Evolutionary conservation across 352 stramenopile species (phyloP), one percentile per base, ranked within the genome.

Genomic region (Globisporangium rhizosaccharum): DNA sequence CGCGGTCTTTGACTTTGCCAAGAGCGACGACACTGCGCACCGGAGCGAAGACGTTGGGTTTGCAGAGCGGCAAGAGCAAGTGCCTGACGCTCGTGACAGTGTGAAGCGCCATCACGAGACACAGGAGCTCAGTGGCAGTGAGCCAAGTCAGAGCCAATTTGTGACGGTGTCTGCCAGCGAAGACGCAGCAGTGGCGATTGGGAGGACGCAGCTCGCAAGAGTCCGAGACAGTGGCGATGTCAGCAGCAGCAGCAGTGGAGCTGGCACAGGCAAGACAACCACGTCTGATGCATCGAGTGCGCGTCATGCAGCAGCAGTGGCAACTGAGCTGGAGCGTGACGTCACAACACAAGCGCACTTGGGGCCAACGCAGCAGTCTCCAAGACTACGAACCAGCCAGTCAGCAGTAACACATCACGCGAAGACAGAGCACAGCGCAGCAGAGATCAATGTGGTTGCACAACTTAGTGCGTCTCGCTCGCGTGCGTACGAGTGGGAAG

Each of bases 1-100:
- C n/a, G 75, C 83, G 49, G 72, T 89, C 26, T 72, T 73, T 17
- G 61, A 59, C 14, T 63, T 63, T 46, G 53, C 52, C 1, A 39
- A 39, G 33, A 48, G 45, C 18, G 56, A 54, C 28, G 46, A 42
- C 15, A 11, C 25, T 4, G 48, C 18, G 26, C 14, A 20, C 48
- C 42, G 44, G 26, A 63, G 61, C 28, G 47, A 67, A 48, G 56
- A 63, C 42, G 56, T 67, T 7, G 49, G 47, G 18, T 12, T 18
- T 17, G 28, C 28, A 33, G 28, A 33, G 28, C 28, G 28, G 28
- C 8, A 10, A n/a, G 33, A 51, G 7, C 26, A 11, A 9, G 41
- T 23, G 20, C 6, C 7, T 39, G 33, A 39, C 10, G 33, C 8
- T 39, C 33, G 33, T 39, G 33, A 39, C 7, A 39, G 33, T 39